Evolutionary conservation across 805 yeast species (phyloP).

Genomic region (Soucietia sequanensis): DNA sequence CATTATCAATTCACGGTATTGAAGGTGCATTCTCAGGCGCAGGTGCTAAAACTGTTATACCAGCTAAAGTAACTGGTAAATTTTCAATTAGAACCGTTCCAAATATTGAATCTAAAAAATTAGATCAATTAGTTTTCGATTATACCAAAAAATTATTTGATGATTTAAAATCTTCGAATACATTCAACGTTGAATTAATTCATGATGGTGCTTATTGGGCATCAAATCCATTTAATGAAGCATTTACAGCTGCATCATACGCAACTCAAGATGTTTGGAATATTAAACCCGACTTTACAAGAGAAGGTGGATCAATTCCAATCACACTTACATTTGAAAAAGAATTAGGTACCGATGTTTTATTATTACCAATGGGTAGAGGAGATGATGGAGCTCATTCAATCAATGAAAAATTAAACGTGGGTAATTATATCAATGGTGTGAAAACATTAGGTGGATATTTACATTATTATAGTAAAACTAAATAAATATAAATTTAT

Average conservation of each 20-base stretch:
- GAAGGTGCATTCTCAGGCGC: constrained; percentile 95
- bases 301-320: constrained; percentile 99
- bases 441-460: constrained; percentile 91
- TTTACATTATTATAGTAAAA: constrained; percentile 71
- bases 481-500: no score
- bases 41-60: constrained; percentile 98
- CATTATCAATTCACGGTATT: constrained; percentile 91
- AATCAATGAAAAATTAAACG: constrained; percentile 90
- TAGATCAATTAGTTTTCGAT: constrained; percentile 73
- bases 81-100: constrained; percentile 98
- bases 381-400: constrained; percentile 99
- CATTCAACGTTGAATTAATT: constrained; percentile 65
- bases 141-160: constrained; percentile 67
- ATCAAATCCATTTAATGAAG: constrained; percentile 87
- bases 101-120: constrained; percentile 74
- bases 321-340: constrained; percentile 93
- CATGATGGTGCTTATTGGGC: constrained; percentile 98
- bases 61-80: constrained; percentile 91
- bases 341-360: constrained; percentile 77
- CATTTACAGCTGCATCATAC: constrained; percentile 89
- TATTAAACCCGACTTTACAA: constrained; percentile 91
- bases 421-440: constrained; percentile 89
- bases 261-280: constrained; percentile 96
- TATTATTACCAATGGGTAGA: constrained; percentile 95
- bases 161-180: constrained; percentile 75